Evolutionary conservation across 345 rosid species (phyloP), one percentile per base, ranked within the genome.

Genomic region (Moricandia moricandioides): DNA sequence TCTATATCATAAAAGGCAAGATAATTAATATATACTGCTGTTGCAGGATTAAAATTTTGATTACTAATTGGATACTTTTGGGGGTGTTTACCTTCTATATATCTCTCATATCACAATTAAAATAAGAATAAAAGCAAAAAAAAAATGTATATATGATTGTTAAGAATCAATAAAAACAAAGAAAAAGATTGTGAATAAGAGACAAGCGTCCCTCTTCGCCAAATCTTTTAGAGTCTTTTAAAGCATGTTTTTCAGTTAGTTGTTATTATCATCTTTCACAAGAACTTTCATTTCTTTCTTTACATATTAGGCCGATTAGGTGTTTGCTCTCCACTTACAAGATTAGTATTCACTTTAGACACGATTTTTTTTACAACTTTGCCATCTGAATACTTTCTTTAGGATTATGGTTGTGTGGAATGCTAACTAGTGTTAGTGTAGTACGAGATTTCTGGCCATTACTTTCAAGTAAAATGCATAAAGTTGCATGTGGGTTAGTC

Each of bases 241-340:
- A n/a, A 7, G 59, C 65, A 77, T 64, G 30, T 77, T 77, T 71
- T 77, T 69, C 39, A 77, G 76, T 77, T 70, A 70, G 66, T 70
- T 70, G 80, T 77, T 77, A 26, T 70, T 51, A 56, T 77, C 80
- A 77, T 63, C 54, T 7, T 70, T 70, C 74, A 68, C 68, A 67
- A 47, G 37, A 51, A 27, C 54, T 57, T 35, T 35, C 56, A 37
- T 35, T 27, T 60, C 26, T 49, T 43, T 17, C 74, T 69, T 39
- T 69, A 69, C 69, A 30, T 69, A 62, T 37, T 75, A 61, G 79
- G 69, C 69, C 47, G 69, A 52, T 75, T 65, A 61, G 55, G 79
- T 68, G 63, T 61, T 60, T 75, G 57, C 68, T 69, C 74, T 69
- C 49, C 74, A 69, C 74, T 40, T 75, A 49, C 2, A 8, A 45